Evolutionary conservation across 1,139 yeast species (phyloP).

Genomic region (Geotrichum histeridarum): DNA sequence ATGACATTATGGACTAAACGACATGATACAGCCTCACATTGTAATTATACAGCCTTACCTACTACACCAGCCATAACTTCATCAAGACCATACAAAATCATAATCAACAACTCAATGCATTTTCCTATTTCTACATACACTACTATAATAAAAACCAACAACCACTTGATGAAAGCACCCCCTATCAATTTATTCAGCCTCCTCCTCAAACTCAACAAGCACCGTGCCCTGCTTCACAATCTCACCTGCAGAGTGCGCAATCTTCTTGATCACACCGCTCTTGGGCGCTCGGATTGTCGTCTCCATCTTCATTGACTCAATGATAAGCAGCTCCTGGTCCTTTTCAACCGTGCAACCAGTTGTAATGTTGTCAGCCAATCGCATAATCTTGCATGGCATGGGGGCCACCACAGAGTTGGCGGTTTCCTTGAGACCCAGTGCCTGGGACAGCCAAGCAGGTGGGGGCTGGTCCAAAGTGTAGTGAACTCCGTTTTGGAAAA

Average conservation of each 20-base stretch:
- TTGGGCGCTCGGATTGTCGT: slow-evolving; percentile 25
- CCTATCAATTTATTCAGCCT: slow-evolving; percentile 12
- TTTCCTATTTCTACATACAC: no score
- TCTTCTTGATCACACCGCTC: slow-evolving; percentile 30
- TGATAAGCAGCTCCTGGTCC: slow-evolving; percentile 25
- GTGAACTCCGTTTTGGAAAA: slow-evolving; percentile 34
- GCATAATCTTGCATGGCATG: slow-evolving; percentile 37
- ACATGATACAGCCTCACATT: no score
- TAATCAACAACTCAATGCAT: no score
- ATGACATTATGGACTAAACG: no score
- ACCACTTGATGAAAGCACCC: no score
- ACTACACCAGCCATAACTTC: no score
- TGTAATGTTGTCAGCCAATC: slow-evolving; percentile 23
- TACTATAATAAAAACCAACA: no score
- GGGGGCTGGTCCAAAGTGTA: slow-evolving; percentile 30
- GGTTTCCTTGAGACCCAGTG: slow-evolving; percentile 32
- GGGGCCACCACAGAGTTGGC: slow-evolving; percentile 35
- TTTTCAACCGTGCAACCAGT: slow-evolving; percentile 22
- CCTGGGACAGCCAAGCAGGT: slow-evolving; percentile 34
- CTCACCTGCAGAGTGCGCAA: slow-evolving; percentile 34
- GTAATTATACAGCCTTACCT: no score
- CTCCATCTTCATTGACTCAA: slow-evolving; percentile 29
- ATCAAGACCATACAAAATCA: no score
- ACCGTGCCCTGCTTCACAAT: slow-evolving; percentile 36
- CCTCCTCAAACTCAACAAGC: slow-evolving; percentile 34